Evolutionary conservation across 2,329 filamentous ascomycete species (phyloP).

Genomic region (Exophiala sideris): DNA sequence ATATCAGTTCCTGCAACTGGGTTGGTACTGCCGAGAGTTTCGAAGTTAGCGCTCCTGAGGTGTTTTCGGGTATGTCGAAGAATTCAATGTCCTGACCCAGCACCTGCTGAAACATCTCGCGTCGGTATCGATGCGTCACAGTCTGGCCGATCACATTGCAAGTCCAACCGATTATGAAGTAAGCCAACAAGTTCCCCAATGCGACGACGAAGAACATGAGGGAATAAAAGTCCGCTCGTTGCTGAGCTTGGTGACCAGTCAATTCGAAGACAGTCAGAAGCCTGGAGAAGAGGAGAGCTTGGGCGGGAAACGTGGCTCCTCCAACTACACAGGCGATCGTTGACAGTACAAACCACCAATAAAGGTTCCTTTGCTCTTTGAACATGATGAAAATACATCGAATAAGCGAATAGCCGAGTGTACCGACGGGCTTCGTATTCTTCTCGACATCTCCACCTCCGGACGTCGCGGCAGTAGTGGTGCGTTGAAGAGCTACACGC

Average conservation of each 20-base stretch:
- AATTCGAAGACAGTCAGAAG: constrained; percentile 30
- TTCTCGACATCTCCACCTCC: constrained; percentile 16
- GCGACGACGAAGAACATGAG: constrained; percentile 49
- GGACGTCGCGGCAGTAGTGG: constrained; percentile 16
- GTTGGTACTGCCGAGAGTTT: constrained; percentile 30
- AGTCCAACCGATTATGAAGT: constrained; percentile 38
- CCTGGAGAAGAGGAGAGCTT: constrained; percentile 40
- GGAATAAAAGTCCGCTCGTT: constrained; percentile 43
- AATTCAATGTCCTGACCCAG: constrained; percentile 33
- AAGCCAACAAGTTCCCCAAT: constrained; percentile 37
- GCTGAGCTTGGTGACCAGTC: constrained; percentile 17
- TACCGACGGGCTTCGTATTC: constrained; percentile 17
- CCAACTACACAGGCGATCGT: constrained; percentile 33
- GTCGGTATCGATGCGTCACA: constrained; percentile 25
- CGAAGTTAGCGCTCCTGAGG: constrained; percentile 31
- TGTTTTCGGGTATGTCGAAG: constrained; percentile 34
- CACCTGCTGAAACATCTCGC: constrained; percentile 28
- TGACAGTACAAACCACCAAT: constrained; percentile 36
- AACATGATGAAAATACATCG: constrained; percentile 38
- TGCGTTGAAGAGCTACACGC: constrained; percentile 11
- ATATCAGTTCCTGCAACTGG: constrained; percentile 49
- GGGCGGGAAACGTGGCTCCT: constrained; percentile 46
- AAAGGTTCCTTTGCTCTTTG: constrained; percentile 31
- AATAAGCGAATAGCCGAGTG: constrained; percentile 31
- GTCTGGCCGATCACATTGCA: constrained; percentile 32